Evolutionary conservation across 2,329 filamentous ascomycete species (phyloP).

Genomic region (Apiospora aurea): DNA sequence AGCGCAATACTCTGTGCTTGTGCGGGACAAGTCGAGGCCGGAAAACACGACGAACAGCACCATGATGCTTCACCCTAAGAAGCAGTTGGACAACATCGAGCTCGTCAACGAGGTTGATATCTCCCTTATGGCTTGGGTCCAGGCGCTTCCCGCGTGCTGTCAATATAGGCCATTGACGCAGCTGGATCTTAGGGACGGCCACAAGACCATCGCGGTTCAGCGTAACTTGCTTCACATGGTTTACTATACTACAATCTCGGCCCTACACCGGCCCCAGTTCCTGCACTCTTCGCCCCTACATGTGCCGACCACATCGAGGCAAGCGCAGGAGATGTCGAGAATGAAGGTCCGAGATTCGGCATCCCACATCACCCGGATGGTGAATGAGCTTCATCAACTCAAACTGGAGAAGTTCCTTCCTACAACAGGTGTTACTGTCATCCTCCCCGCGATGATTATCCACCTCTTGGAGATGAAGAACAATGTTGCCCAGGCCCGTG

Average conservation of each 20-base stretch:
- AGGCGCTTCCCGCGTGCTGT: constrained; percentile 74
- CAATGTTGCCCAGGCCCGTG: constrained; percentile 72
- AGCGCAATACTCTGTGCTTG: constrained; percentile 90
- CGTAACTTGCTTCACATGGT: constrained; percentile 91
- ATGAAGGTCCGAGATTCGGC: constrained; percentile 85
- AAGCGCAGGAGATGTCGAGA: constrained; percentile 83
- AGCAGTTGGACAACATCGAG: constrained; percentile 80
- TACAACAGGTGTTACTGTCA: constrained; percentile 88
- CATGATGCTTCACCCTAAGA: constrained; percentile 93
- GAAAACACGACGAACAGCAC: constrained; percentile 77
- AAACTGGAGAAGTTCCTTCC: constrained; percentile 82
- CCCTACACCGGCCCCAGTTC: constrained; percentile 89
- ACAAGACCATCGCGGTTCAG: constrained; percentile 70
- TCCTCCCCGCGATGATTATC: constrained; percentile 92
- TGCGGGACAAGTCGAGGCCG: constrained; percentile 80
- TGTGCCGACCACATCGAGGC: constrained; percentile 61
- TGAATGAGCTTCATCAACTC: constrained; percentile 74
- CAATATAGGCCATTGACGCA: constrained; percentile 67
- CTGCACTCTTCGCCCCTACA: constrained; percentile 73
- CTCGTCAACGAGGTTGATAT: constrained; percentile 81
- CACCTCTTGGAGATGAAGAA: constrained; percentile 93
- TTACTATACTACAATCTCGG: constrained; percentile 89
- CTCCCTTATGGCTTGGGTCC: constrained; percentile 80
- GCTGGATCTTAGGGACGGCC: constrained; percentile 65
- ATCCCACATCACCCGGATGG: constrained; percentile 84